A percentile compares a stretch with the other conserved stretches of the same genome.
phyloP scores from a whole-genome alignment of 2,329 filamentous ascomycete genomes.

The Colletotrichum costaricense region DNA sequence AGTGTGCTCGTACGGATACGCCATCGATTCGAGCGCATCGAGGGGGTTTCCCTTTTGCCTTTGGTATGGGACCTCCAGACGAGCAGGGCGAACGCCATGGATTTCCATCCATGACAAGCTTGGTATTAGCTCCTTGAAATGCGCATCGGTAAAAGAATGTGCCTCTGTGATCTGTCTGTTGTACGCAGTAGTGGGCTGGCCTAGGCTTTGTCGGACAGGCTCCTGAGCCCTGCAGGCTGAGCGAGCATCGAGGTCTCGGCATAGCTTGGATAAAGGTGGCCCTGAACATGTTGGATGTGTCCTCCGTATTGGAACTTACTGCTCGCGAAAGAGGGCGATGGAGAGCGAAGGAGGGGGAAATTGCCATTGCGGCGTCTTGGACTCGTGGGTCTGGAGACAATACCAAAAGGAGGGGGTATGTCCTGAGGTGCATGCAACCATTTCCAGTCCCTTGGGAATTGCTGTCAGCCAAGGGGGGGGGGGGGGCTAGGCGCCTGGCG shows the following conservation, averaged over 20 bases:
- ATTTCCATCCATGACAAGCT: constrained; percentile 17
- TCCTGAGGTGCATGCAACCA: constrained; percentile 35
- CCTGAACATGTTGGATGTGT: neutral
- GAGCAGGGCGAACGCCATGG: constrained; percentile 12
- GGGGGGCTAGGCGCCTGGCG: constrained; percentile 11
- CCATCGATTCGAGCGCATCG: constrained; percentile 18
- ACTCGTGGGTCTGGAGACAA: constrained; percentile 24
- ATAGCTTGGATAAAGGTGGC: constrained; percentile 1
- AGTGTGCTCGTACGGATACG: neutral
- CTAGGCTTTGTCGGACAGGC: neutral
- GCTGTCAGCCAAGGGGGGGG: constrained; percentile 7
- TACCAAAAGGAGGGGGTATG: constrained; percentile 19
- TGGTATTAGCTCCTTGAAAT: neutral
- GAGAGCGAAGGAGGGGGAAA: neutral
- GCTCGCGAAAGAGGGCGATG: constrained; percentile 27
- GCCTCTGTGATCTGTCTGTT: neutral
- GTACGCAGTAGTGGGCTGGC: neutral
- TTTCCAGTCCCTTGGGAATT: constrained; percentile 36
- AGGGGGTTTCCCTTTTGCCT: neutral
- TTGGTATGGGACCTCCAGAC: neutral
- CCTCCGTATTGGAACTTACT: neutral
- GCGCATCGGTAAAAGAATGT: neutral
- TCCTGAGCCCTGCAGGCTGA: constrained; percentile 3
- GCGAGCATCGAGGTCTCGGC: constrained; percentile 5
- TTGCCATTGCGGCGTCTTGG: constrained; percentile 3